Percentiles rank a stretch among this genome's conserved stretches.
These are phyloP conservation scores for Backusella mclennaniae DNA, from an alignment of 192 early-diverging fungal species.

Conservation along the genomic window DNA sequence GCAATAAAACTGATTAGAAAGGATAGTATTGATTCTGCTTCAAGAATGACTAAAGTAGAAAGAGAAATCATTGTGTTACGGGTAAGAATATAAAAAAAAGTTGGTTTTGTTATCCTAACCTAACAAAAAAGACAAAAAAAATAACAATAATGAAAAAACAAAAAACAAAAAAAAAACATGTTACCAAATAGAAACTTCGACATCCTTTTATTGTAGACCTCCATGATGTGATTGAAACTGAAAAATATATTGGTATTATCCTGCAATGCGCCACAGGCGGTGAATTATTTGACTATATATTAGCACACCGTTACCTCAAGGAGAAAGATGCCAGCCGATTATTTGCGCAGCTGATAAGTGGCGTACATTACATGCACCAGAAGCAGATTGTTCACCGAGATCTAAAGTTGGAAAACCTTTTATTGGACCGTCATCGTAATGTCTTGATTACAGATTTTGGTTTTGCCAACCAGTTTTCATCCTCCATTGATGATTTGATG, in stretches of 20 bases:
- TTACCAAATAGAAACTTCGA: constrained; percentile 78
- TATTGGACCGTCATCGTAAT: constrained; percentile 88
- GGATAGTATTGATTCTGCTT: constrained; percentile 81
- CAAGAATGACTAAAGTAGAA: constrained; percentile 86
- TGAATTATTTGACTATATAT: constrained; percentile 97
- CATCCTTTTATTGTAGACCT: constrained; percentile 92
- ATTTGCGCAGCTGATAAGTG: constrained; percentile 92
- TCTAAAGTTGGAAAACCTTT: constrained; percentile 91
- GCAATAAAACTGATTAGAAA: constrained; percentile 97
- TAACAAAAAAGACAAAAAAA: not conserved
- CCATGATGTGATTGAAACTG: constrained; percentile 95
- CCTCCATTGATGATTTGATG: constrained; percentile 76
- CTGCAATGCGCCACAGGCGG: constrained; percentile 97
- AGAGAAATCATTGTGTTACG: constrained; percentile 92
- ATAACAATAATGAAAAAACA: not conserved
- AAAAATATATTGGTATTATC: constrained; percentile 94
- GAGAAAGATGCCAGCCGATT: constrained; percentile 88
- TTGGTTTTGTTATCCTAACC: constrained; percentile 7
- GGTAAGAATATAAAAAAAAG: constrained; percentile 49
- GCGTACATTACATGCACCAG: constrained; percentile 91
- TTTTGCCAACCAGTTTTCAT: constrained; percentile 89
- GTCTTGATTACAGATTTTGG: constrained; percentile 99
- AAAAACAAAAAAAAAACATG: not conserved
- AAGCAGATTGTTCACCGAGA: constrained; percentile 96
- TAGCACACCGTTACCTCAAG: constrained; percentile 90